These are phyloP conservation scores for Seiridium unicorne DNA, from an alignment of 2,329 filamentous ascomycete species.

Conservation along the genomic window DNA sequence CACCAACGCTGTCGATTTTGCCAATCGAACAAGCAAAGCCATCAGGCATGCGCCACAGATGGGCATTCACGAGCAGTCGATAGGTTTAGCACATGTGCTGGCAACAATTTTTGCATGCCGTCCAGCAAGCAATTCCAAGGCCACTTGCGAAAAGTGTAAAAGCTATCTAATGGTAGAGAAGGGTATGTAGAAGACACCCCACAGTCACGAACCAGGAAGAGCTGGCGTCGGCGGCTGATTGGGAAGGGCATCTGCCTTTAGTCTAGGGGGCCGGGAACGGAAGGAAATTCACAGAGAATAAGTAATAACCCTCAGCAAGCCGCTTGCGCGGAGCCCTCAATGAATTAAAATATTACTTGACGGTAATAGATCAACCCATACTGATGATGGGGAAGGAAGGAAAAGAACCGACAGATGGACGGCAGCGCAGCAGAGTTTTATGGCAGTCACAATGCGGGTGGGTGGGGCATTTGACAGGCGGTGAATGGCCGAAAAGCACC, in stretches of 20 bases:
- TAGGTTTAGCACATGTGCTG: no score
- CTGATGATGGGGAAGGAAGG: slow-evolving; percentile 33
- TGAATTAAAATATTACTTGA: slow-evolving; percentile 33
- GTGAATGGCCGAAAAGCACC: background rate
- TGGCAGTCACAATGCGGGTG: background rate
- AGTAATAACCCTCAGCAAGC: slow-evolving; percentile 34
- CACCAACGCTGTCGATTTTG: no score
- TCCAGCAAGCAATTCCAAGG: no score
- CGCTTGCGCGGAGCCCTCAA: slow-evolving; percentile 31
- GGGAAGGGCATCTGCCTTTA: slow-evolving; percentile 27
- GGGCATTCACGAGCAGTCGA: no score
- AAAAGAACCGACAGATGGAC: slow-evolving; percentile 11
- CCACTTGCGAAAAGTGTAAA: background rate
- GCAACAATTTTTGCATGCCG: no score
- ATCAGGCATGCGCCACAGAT: no score
- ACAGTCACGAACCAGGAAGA: slow-evolving; percentile 34
- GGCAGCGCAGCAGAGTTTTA: slow-evolving; percentile 13
- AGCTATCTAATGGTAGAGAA: background rate
- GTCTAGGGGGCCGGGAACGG: slow-evolving; percentile 35
- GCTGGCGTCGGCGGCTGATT: slow-evolving; percentile 33
- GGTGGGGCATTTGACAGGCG: background rate
- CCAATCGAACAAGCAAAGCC: no score
- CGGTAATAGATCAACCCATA: slow-evolving; percentile 33
- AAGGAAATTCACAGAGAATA: slow-evolving; percentile 31
- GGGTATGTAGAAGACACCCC: slow-evolving; percentile 30